Evolutionary conservation across 1,284 basidiomycete genomes (phyloP), one percentile per base, ranked within the genome.

Genomic region (Cryptococcus sp.): DNA sequence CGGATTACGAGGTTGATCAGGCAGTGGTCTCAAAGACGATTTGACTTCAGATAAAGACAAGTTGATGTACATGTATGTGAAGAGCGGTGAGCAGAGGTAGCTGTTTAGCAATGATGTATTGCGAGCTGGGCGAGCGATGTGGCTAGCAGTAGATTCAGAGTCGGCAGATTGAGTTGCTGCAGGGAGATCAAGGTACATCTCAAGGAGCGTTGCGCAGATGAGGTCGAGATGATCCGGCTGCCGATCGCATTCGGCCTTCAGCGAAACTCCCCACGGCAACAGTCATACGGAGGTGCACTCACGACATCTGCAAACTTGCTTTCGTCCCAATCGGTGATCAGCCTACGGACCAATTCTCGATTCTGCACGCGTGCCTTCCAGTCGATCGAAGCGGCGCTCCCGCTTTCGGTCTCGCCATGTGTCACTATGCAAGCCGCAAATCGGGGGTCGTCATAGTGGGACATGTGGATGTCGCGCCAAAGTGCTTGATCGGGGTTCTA

Each of bases 371-470:
- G 51, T 20, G 54, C 50, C 49, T 63, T 58, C 74, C 74, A 76
- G 50, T 69, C 65, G 13, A 70, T 46, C 0, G 54, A 52, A 1
- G 38, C 29, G 13, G 3, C 13, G 11, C 50, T 25, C 49, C 57
- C 62, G 0, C 62, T 52, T 2, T 58, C 64, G n/a, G n/a, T n/a
- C n/a, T n/a, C 13, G 13, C 29, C 13, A 10, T 34, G 8, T 13
- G 2, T 10, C 5, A 13, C 13, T 4, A 34, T 10, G 13, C 29
- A 34, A 10, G 29, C 29, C 6, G 70, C 61, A 1, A 0, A 1
- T n/a, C 65, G 58, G n/a, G 75, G 72, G 56, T 76, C 69, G 46
- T 76, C 73, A 55, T 69, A 75, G 23, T 59, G 50, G 20, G 58
- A 41, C 1, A 70, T 58, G 38, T 67, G 59, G 16, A 75, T 58